Percentiles rank a stretch among this genome's conserved stretches.
phyloP scores from a whole-genome alignment of 164 flowering plant genomes.

The Stephania yunnanensis region DNA sequence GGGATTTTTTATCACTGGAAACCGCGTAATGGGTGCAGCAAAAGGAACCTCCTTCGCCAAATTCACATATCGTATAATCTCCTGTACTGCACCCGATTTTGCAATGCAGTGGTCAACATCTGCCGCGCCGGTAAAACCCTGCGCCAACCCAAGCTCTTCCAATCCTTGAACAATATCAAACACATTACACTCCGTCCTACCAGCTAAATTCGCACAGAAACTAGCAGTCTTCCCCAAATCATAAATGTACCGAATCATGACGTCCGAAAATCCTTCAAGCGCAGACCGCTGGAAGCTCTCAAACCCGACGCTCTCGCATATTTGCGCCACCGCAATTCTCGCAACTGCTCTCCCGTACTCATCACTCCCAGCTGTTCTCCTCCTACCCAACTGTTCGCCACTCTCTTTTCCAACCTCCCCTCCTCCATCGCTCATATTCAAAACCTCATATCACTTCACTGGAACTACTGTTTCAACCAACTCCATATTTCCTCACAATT shows the following conservation, averaged over 20 bases:
- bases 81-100: conserved; percentile 46
- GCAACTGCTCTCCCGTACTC: conserved; percentile 55
- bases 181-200: conserved; percentile 58
- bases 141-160: conserved; percentile 47
- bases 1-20: conserved; percentile 46
- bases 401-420: conserved; percentile 43
- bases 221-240: conserved; percentile 51
- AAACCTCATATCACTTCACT: conserved; percentile 42
- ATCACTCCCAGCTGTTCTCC: conserved; percentile 27
- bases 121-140: conserved; percentile 71
- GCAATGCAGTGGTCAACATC: conserved; percentile 42
- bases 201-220: conserved; percentile 47
- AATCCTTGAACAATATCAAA: conserved; percentile 72
- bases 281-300: conserved; percentile 69
- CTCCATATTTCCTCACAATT: neutral
- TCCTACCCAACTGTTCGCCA: conserved; percentile 26
- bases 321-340: conserved; percentile 64
- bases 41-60: conserved; percentile 65
- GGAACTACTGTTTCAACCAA: conserved; percentile 3
- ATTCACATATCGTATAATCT: conserved; percentile 37
- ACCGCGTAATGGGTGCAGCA: conserved; percentile 58
- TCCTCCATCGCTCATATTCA: conserved; percentile 82
- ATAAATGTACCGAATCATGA: conserved; percentile 45
- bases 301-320: conserved; percentile 69
- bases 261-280: conserved; percentile 50